Conservation (phyloP, 495 filamentous ascomycete genomes). For the Aspergillus bridgeri region DNA sequence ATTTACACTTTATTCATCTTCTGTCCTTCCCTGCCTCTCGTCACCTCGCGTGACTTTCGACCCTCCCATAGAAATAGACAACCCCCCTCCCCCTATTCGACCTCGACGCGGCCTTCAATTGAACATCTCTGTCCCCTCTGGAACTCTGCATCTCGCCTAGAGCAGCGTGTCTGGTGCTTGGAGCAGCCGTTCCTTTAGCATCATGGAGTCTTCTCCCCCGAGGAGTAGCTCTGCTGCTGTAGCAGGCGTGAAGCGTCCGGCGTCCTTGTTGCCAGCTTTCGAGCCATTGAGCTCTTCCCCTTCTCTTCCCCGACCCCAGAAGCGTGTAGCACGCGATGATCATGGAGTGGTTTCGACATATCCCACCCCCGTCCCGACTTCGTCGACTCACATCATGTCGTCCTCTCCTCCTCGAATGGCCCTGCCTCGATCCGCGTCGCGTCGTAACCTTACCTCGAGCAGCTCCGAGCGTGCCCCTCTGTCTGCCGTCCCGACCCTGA, state of each 20-base stretch:
- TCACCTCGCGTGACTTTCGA: neutral
- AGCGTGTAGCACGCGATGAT: slow-evolving; percentile 62
- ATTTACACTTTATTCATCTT: slow-evolving; percentile 4
- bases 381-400: slow-evolving; percentile 85
- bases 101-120: slow-evolving; percentile 22
- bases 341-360: slow-evolving; percentile 46
- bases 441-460: slow-evolving; percentile 61
- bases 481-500: slow-evolving; percentile 71
- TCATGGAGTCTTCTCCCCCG: slow-evolving; percentile 47
- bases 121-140: slow-evolving; percentile 2
- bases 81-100: slow-evolving; percentile 7
- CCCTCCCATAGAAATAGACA: neutral
- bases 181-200: slow-evolving; percentile 7
- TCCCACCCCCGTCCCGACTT: slow-evolving; percentile 89
- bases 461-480: slow-evolving; percentile 82
- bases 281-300: slow-evolving; percentile 91
- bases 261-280: slow-evolving; percentile 84
- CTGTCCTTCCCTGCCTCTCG: slow-evolving; percentile 7
- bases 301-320: slow-evolving; percentile 67
- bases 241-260: slow-evolving; percentile 72
- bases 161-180: neutral
- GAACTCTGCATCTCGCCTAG: neutral
- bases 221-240: slow-evolving; percentile 36
- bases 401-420: slow-evolving; percentile 72
- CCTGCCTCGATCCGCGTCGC: slow-evolving; percentile 29